Conservation (phyloP, 768 basidiomycete genomes). For the Hysterangium stoloniferum region DNA sequence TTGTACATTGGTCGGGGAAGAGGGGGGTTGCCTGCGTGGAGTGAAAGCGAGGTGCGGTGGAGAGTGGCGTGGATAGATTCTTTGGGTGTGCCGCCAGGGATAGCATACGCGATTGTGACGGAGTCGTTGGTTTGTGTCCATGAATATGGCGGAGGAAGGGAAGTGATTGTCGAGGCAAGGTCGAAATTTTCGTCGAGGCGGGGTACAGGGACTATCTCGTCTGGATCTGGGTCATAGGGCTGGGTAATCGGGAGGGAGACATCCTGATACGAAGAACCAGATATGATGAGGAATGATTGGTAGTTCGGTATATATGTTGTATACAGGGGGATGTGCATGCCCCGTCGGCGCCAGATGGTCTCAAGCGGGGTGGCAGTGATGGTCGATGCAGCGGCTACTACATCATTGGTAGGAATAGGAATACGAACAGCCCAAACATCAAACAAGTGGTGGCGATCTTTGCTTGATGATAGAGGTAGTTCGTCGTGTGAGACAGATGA, state of each 20-base stretch:
- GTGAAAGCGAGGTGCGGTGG: constrained; percentile 53
- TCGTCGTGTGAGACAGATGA: constrained; percentile 40
- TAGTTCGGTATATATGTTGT: constrained; percentile 38
- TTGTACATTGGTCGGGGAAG: constrained; percentile 45
- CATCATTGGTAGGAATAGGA: neutral
- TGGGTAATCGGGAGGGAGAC: constrained; percentile 23
- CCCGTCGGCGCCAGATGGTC: constrained; percentile 62
- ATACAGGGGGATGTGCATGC: constrained; percentile 62
- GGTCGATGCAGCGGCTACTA: neutral
- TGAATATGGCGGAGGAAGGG: constrained; percentile 70
- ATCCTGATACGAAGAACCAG: constrained; percentile 47
- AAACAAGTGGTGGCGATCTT: constrained; percentile 27
- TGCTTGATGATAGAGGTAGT: constrained; percentile 15
- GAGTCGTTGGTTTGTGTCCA: constrained; percentile 88
- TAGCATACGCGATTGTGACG: constrained; percentile 73
- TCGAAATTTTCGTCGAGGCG: constrained; percentile 52
- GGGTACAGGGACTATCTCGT: constrained; percentile 67
- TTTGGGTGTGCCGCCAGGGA: constrained; percentile 64
- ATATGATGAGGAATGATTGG: constrained; percentile 47
- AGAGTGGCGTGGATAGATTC: constrained; percentile 61
- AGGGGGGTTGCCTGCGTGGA: constrained; percentile 30
- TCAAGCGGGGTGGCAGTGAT: constrained; percentile 28
- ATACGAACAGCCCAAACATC: constrained; percentile 61
- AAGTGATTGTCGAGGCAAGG: constrained; percentile 20
- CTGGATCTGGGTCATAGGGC: constrained; percentile 49